A percentile compares a stretch with the other conserved stretches of the same genome.
phyloP scores from a whole-genome alignment of 306 rosid genomes.

The Vicia faba region DNA sequence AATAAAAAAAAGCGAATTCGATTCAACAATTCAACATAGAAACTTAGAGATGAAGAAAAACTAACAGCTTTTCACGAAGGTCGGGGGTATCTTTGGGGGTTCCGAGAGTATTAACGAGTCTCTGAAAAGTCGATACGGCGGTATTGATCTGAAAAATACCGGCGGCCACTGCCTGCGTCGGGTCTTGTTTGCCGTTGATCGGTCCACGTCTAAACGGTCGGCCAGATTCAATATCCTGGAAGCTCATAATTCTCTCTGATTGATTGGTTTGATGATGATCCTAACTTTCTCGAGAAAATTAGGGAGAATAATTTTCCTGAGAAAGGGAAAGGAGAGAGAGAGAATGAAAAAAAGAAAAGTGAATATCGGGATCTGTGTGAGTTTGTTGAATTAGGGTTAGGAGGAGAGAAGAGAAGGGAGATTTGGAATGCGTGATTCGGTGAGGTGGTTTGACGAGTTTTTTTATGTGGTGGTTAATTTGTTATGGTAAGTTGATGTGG shows the following conservation, averaged over 20 bases:
- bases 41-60: background rate
- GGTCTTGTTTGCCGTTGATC: constrained; percentile 76
- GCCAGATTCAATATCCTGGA: constrained; percentile 93
- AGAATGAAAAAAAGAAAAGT: background rate
- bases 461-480: constrained; percentile 20
- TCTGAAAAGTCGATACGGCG: constrained; percentile 91
- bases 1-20: background rate
- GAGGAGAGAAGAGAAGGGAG: constrained; percentile 9
- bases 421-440: constrained; percentile 27
- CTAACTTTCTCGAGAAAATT: constrained; percentile 54
- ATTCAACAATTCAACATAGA: background rate
- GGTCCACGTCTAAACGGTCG: constrained; percentile 64
- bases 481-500: constrained; percentile 35
- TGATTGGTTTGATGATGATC: constrained; percentile 37
- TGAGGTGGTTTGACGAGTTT: constrained; percentile 27
- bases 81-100: constrained; percentile 97
- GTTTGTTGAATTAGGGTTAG: constrained; percentile 30
- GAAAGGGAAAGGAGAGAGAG: constrained; percentile 11
- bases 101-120: constrained; percentile 95
- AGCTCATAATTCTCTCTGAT: constrained; percentile 60
- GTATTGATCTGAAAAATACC: constrained; percentile 98
- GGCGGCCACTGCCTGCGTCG: constrained; percentile 93
- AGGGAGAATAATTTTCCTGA: constrained; percentile 39
- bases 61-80: constrained; percentile 97
- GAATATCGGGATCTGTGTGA: constrained; percentile 34